These are phyloP conservation scores for Penicillium crystallinum DNA, from an alignment of 495 filamentous ascomycete species.

Conservation along the genomic window DNA sequence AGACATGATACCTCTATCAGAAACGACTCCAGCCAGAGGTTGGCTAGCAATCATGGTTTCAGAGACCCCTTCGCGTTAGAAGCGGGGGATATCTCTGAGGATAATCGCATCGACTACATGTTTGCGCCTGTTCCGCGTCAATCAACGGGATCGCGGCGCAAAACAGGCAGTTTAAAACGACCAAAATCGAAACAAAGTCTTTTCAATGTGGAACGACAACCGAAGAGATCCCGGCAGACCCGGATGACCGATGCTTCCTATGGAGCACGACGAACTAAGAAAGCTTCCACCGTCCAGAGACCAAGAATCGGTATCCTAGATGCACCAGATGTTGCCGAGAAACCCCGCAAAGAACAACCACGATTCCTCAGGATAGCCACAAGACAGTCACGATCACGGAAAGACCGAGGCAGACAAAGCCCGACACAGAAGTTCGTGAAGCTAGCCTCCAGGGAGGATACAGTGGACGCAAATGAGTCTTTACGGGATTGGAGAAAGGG, in stretches of 20 bases:
- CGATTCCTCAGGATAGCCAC: constrained; percentile 75
- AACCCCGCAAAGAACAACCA: constrained; percentile 42
- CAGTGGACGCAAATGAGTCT: constrained; percentile 62
- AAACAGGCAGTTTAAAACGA: constrained; percentile 40
- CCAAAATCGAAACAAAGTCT: constrained; percentile 14
- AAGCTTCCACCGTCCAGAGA: constrained; percentile 10
- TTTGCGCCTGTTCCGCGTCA: constrained; percentile 35
- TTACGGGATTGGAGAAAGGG: constrained; percentile 75
- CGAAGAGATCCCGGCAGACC: constrained; percentile 29
- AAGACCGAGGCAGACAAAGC: constrained; percentile 63
- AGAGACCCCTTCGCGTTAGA: constrained; percentile 25
- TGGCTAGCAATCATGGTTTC: constrained; percentile 12
- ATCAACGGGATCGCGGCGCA: constrained; percentile 13
- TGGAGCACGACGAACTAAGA: constrained; percentile 26
- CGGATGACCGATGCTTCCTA: constrained; percentile 30
- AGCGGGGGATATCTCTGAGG: constrained; percentile 47
- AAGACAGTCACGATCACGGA: constrained; percentile 57
- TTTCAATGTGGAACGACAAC: constrained; percentile 9
- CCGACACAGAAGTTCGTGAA: constrained; percentile 71
- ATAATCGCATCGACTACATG: constrained; percentile 56
- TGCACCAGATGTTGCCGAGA: constrained; percentile 45
- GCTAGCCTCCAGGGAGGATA: constrained; percentile 67
- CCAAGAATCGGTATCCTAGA: constrained; percentile 70
- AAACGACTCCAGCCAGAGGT: background rate
- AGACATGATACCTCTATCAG: background rate